Percentiles rank a stretch among this genome's conserved stretches.
Conservation (phyloP, 306 rosid species). For the Lupinus albus region DNA sequence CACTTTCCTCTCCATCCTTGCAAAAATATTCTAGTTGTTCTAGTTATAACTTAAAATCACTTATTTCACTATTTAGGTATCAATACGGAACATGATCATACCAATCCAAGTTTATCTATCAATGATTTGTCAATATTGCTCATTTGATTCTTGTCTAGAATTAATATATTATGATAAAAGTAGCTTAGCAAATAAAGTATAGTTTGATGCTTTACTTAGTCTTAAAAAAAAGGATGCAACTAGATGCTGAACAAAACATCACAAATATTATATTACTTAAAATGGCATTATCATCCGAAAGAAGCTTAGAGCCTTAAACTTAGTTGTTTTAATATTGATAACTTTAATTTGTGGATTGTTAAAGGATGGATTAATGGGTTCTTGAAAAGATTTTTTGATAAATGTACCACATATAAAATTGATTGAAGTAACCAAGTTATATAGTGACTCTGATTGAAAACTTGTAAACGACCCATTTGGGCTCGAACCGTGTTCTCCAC, state of each 20-base stretch:
- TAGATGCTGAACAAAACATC: constrained; percentile 39
- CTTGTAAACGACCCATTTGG: not conserved
- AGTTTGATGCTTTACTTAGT: constrained; percentile 35
- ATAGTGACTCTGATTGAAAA: not conserved
- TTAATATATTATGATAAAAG: constrained; percentile 30
- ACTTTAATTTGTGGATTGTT: constrained; percentile 28
- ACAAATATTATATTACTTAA: constrained; percentile 37
- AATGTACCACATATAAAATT: constrained; percentile 1
- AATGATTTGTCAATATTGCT: constrained; percentile 22
- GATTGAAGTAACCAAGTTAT: too few relatives aligned
- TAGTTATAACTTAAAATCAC: constrained; percentile 5
- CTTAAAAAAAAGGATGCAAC: constrained; percentile 2
- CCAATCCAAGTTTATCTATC: not conserved
- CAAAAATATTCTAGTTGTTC: not conserved
- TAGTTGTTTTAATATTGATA: constrained; percentile 28
- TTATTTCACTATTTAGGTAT: constrained; percentile 9
- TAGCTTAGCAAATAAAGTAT: constrained; percentile 23
- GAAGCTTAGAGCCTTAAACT: constrained; percentile 30
- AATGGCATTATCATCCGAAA: constrained; percentile 33
- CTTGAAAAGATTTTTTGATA: not conserved
- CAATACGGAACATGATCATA: not conserved
- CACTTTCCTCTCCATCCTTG: not conserved
- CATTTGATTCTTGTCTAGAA: constrained; percentile 34
- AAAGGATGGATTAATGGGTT: constrained; percentile 7
- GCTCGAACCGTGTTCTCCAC: not conserved